Evolutionary conservation across 495 filamentous ascomycete genomes (phyloP), one percentile per base, ranked within the genome.

Genomic region (Talaromyces wortmannii): DNA sequence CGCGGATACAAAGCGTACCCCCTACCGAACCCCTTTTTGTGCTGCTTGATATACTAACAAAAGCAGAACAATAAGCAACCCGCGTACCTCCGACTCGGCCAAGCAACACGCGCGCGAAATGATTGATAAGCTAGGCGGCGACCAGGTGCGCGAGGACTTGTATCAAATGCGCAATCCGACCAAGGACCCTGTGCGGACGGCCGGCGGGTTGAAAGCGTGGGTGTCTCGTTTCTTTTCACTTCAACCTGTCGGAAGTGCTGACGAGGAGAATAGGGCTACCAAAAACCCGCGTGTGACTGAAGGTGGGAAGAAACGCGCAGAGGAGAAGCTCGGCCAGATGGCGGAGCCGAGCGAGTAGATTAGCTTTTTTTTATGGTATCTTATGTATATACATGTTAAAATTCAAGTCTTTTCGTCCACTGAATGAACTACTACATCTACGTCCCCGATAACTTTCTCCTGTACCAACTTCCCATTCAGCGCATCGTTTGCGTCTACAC

Each of bases 401-500:
- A 13, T 2, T 10, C 36, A 40, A 40, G 8, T 8, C 13, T 40
- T 13, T 10, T 40, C 36, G 13, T 40, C 36, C 8, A 40, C 36
- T 10, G 36, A 40, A 40, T 40, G 36, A 10, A 40, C 1, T 13
- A 40, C 36, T 13, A 40, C 8, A 40, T 40, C 36, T 5, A 40
- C 36, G 8, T 5, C 36, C 8, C 13, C 36, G 8, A 40, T 5
- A 2, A 40, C 36, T 5, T 40, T 40, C 5, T 40, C 5, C 13
- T 40, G 36, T 10, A 40, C 13, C 5, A 40, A 5, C 13, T 13
- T 42, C n/a, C 60, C 67, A 64, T 76, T 74, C 52, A 70, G 50
- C 45, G 67, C 66, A 57, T 78, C 73, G 59, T 76, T 78, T 13
- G 61, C 61, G 53, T 75, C 72, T 31, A 68, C 69, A 15, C 73